Percentiles rank a stretch among this genome's conserved stretches.
Evolutionary conservation across 805 yeast genomes (phyloP).

Genomic region (Myxozyma melibiosi): DNA sequence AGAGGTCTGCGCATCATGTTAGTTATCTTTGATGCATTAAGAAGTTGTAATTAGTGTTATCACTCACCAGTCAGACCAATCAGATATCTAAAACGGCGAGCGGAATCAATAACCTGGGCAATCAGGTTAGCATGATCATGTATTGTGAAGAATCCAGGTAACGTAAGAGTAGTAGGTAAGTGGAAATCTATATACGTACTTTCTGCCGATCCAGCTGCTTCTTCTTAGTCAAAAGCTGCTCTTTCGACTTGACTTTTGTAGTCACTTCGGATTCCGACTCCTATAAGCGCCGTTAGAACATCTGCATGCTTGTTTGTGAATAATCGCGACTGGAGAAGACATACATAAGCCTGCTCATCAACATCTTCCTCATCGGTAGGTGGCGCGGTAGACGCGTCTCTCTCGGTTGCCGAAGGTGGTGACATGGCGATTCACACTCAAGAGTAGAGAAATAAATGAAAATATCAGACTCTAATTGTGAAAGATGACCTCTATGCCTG

Average conservation of each 20-base stretch:
- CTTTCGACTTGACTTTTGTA: slow-evolving; percentile 31
- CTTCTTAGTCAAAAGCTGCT: slow-evolving; percentile 33
- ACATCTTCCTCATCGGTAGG: slow-evolving; percentile 18
- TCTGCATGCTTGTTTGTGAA: background rate
- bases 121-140: background rate
- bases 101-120: slow-evolving; percentile 58
- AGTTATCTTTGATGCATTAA: background rate
- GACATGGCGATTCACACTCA: background rate
- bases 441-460: background rate
- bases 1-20: slow-evolving; percentile 53
- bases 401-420: slow-evolving; percentile 13
- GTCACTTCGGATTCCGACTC: slow-evolving; percentile 10
- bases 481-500: no score
- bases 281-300: background rate
- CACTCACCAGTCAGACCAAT: slow-evolving; percentile 61
- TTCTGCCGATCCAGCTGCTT: slow-evolving; percentile 31
- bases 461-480: no score
- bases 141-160: background rate
- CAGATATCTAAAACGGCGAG: slow-evolving; percentile 76
- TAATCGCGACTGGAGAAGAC: background rate
- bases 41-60: background rate
- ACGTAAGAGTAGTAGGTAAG: background rate
- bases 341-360: slow-evolving; percentile 12
- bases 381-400: slow-evolving; percentile 23
- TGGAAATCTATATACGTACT: slow-evolving; percentile 20